These are phyloP conservation scores for Crithidia expoeki DNA, from an alignment of 208 protist genomes.

Conservation along the genomic window DNA sequence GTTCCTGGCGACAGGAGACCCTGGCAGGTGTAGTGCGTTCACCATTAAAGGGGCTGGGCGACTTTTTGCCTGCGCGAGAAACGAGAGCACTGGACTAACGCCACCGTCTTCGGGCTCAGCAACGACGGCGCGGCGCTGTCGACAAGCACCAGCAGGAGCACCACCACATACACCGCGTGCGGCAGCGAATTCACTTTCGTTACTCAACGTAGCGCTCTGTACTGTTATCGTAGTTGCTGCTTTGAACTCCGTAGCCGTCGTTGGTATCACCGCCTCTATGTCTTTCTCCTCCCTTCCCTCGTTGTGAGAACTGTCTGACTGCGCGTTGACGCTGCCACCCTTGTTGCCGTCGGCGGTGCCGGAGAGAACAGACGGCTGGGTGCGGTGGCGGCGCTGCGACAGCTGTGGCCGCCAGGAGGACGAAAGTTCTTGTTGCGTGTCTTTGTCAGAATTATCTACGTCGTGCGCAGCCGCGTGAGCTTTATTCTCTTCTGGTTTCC, in stretches of 20 bases:
- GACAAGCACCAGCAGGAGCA: not conserved
- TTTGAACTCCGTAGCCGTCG: not conserved
- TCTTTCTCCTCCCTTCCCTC: not conserved
- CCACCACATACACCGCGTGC: not conserved
- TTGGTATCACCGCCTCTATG: not conserved
- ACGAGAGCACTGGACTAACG: constrained; percentile 3
- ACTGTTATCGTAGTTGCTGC: not conserved
- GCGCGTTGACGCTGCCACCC: not conserved
- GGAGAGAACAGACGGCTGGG: constrained; percentile 10
- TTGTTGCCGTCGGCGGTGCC: constrained; percentile 5
- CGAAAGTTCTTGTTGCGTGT: not conserved
- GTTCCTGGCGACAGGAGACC: not conserved
- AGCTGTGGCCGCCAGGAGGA: not conserved
- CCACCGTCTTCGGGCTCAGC: constrained; percentile 7
- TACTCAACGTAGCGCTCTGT: not conserved
- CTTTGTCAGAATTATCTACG: not conserved
- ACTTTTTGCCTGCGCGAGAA: not conserved
- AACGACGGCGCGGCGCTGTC: constrained; percentile 2
- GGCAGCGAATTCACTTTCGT: not conserved
- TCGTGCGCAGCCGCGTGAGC: not conserved
- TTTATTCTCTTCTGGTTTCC: not conserved
- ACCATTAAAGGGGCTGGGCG: not conserved
- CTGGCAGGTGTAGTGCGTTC: not conserved
- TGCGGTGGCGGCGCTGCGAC: not conserved
- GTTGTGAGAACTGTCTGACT: not conserved